Percentiles rank a stretch among this genome's conserved stretches.
Evolutionary conservation across 176 grass and related monocot genomes (phyloP).

Genomic region (Rhynchospora breviuscula): DNA sequence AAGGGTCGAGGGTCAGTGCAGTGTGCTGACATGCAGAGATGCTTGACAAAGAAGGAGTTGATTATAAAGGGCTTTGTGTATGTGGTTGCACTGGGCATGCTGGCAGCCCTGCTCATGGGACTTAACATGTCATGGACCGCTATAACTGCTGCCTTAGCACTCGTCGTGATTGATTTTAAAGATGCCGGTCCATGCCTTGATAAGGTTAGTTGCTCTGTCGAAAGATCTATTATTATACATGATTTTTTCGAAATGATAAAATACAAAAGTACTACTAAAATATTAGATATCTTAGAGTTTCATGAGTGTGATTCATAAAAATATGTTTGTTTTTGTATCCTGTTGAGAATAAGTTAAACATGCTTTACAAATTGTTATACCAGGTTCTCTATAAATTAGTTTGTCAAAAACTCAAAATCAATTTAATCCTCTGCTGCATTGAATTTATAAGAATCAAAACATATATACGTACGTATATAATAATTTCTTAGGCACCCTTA

Average conservation of each 20-base stretch:
- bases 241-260: background rate
- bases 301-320: background rate
- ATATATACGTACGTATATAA: background rate
- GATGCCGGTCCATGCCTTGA: conserved; percentile 71
- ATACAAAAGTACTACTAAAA: background rate
- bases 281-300: background rate
- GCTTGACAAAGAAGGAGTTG: conserved; percentile 36
- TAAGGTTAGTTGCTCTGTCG: conserved; percentile 39
- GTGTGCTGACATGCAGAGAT: conserved; percentile 45
- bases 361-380: background rate
- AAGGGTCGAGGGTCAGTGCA: conserved; percentile 41
- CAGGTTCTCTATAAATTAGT: background rate
- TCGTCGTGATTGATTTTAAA: conserved; percentile 84
- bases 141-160: conserved; percentile 79
- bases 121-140: conserved; percentile 98
- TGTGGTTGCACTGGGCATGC: conserved; percentile 69
- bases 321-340: background rate
- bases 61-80: conserved; percentile 78
- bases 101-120: conserved; percentile 66
- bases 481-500: too few species aligned
- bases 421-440: background rate
- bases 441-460: background rate
- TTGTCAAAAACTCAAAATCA: background rate
- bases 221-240: background rate
- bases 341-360: background rate